phyloP scores from a whole-genome alignment of 768 basidiomycete species.

The Pluteus cervinus region DNA sequence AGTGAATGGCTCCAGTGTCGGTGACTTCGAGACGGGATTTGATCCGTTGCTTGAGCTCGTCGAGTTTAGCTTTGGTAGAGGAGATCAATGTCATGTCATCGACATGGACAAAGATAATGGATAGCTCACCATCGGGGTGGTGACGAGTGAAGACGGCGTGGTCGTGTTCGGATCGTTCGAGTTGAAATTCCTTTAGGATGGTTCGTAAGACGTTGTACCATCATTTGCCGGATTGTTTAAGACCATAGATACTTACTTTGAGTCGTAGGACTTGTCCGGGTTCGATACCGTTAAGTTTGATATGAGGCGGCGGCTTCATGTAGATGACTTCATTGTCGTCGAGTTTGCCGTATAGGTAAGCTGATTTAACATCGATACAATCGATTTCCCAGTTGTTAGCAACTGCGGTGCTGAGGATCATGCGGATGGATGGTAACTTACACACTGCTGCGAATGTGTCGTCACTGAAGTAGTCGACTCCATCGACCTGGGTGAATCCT shows the following conservation, averaged over 20 bases:
- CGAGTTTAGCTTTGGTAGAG: constrained; percentile 5
- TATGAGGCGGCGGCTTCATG: constrained; percentile 8
- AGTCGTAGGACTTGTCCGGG: constrained; percentile 13
- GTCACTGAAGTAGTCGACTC: constrained; percentile 2
- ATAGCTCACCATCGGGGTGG: constrained; percentile 4
- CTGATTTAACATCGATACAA: constrained; percentile 7
- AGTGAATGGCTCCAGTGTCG: constrained; percentile 13
- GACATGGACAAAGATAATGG: constrained; percentile 19
- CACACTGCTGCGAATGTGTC: background rate
- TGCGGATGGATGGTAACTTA: background rate
- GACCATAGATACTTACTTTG: constrained; percentile 21
- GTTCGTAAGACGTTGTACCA: constrained; percentile 22
- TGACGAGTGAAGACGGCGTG: constrained; percentile 17
- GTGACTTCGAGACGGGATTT: constrained; percentile 9
- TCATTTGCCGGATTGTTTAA: constrained; percentile 21
- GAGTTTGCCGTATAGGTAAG: constrained; percentile 7
- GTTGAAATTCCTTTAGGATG: constrained; percentile 14
- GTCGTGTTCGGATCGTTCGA: constrained; percentile 13
- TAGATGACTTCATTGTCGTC: constrained; percentile 12
- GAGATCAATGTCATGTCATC: constrained; percentile 18
- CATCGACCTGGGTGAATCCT: constrained; percentile 12
- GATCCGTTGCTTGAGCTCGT: constrained; percentile 12
- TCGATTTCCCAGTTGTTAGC: constrained; percentile 1
- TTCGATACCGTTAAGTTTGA: background rate
- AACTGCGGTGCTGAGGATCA: background rate